Evolutionary conservation across 495 filamentous ascomycete species (phyloP), one percentile per base, ranked within the genome.

Genomic region (Poronia punctata): DNA sequence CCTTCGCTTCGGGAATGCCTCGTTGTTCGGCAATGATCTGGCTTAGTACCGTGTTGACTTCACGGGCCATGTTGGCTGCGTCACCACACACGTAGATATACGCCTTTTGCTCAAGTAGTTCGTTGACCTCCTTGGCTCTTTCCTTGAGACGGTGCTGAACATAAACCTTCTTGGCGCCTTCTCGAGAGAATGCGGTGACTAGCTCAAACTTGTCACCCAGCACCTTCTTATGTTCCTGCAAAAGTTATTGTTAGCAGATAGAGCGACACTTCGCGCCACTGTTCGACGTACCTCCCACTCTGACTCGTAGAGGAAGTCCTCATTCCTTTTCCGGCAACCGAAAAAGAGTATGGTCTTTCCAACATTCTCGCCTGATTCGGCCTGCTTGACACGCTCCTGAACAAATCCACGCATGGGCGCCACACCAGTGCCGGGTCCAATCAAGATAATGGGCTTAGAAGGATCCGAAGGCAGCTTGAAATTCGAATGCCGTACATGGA

Each of bases 21-120:
- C 92, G 75, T 65, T 95, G 75, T 50, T 84, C 74, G 19, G 88
- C 71, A 52, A 97, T 79, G 53, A 97, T 94, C 60, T 89, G 79
- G 22, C 70, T 82, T 15, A 99, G 72, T 5, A 86, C 74, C 24
- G 79, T 68, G 66, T 89, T 97, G 64, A 99, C 92, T 57, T 97
- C 92, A 30, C 93, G 78, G 26, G 92, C 92, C 92, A 99, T 99
- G 68, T 95, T 90, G 34, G 93, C 86, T 5, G 92, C 92, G 53
- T 99, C 92, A 66, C 92, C 92, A 56, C 92, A 99, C 23, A 99
- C 92, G 59, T 99, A 99, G 68, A 99, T 87, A 64, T 90, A 95
- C 11, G 84, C 90, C 59, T 96, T 86, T 50, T 81, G 64, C 56
- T 84, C 70, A 8, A 99, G 71, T 3, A 99, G 79, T 49, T 89